These are phyloP conservation scores for Entelexis sorbosivorans DNA, from an alignment of 1,139 yeast genomes.

Conservation along the genomic window DNA sequence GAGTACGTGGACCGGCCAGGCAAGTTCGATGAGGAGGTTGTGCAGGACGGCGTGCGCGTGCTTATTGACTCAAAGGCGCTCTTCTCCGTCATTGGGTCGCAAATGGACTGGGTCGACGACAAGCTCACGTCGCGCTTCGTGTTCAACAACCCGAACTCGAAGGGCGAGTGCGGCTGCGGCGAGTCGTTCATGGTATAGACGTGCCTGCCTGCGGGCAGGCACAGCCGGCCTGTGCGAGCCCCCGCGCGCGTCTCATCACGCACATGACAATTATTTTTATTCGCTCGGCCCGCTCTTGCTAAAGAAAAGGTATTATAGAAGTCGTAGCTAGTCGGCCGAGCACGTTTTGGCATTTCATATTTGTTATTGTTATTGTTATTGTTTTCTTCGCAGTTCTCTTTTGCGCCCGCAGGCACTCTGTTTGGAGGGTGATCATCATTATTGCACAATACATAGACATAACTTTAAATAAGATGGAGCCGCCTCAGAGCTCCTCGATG, in stretches of 20 bases:
- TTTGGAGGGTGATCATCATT: too few relatives aligned
- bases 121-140: slow-evolving; percentile 80
- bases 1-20: slow-evolving; percentile 86
- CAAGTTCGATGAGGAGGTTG: slow-evolving; percentile 80
- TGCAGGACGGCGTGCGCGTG: slow-evolving; percentile 84
- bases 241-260: neutral
- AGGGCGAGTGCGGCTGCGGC: slow-evolving; percentile 98
- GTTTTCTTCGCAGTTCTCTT: too few relatives aligned
- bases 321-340: neutral
- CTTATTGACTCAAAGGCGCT: slow-evolving; percentile 91
- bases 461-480: neutral
- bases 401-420: too few relatives aligned
- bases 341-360: neutral
- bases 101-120: slow-evolving; percentile 97
- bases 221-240: neutral
- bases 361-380: neutral
- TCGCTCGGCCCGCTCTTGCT: neutral
- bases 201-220: neutral
- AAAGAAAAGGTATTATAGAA: neutral
- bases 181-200: slow-evolving; percentile 89
- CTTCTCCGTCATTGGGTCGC: slow-evolving; percentile 89
- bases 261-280: neutral
- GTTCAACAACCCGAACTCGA: slow-evolving; percentile 87
- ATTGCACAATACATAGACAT: neutral
- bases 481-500: neutral